Evolutionary conservation across 129 eudicot species (phyloP), one percentile per base, ranked within the genome.

Genomic region (Flaveria bidentis): DNA sequence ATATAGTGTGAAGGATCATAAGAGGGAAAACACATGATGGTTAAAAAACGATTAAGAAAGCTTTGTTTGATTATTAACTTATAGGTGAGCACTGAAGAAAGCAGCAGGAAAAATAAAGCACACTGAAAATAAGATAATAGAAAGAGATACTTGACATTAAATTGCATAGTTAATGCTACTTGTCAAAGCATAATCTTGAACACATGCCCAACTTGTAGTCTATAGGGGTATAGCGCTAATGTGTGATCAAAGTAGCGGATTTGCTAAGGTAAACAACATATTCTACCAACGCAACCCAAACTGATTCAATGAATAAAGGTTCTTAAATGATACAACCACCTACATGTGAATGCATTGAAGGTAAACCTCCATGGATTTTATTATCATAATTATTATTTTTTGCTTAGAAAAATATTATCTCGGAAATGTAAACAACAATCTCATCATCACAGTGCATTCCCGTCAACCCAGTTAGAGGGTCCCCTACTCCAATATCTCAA

Each of bases 1-100:
- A 49, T 1, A 20, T 20, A 49, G 64, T 33, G 71, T 78, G 66
- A 12, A 67, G 3, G 13, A 52, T 16, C 13, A 25, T 52, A 68
- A 12, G 72, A 76, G 64, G 50, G 16, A 30, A 41, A 28, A 28
- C 72, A 75, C n/a, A 60, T 25, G 28, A 74, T 60, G 13, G 18
- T 28, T 26, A 14, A 47, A 12, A 47, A 42, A 45, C 3, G 30
- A 14, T 41, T 0, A 6, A 26, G 69, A 46, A 42, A 45, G 53
- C 66, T 16, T 9, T 61, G 47, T n/a, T 44, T 61, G 33, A 26
- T 16, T 45, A 61, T 56, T 73, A 55, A 73, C 39, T 56, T 55
- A 12, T 73, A 55, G 15, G 30, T 69, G 41, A 46, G 39, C 73
- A 45, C 73, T 39, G 20, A 75, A 30, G 18, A 14, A 62, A 28